Percentiles rank a stretch among this genome's conserved stretches.
Evolutionary conservation across 2,329 filamentous ascomycete species (phyloP).

Genomic region (Elsinoe australis): DNA sequence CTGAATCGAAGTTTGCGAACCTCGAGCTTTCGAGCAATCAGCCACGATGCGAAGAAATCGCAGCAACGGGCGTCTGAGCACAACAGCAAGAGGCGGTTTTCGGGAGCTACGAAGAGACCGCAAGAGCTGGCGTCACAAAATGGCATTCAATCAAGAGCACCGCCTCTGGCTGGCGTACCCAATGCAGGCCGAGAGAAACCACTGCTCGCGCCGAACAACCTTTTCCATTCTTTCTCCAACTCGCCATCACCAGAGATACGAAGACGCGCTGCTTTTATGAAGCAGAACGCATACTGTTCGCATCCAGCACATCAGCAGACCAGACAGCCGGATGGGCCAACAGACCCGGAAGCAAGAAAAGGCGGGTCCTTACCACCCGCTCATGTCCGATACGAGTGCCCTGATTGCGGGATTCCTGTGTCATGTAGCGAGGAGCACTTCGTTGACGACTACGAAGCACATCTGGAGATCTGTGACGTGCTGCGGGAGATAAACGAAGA

Average conservation of each 20-base stretch:
- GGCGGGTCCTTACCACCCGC: slow-evolving; percentile 58
- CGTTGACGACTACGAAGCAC: slow-evolving; percentile 89
- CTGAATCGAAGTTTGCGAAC: not conserved
- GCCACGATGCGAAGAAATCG: not conserved
- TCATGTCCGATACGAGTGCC: slow-evolving; percentile 89
- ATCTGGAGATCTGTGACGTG: slow-evolving; percentile 86
- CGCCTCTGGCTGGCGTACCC: not conserved
- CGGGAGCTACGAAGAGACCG: not conserved
- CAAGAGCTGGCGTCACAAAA: slow-evolving; percentile 1
- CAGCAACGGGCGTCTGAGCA: not conserved
- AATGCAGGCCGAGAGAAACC: slow-evolving; percentile 26
- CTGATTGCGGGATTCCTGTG: slow-evolving; percentile 88
- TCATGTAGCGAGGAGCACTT: slow-evolving; percentile 94
- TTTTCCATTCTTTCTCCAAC: slow-evolving; percentile 86
- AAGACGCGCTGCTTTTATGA: slow-evolving; percentile 80
- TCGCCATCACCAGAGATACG: slow-evolving; percentile 87
- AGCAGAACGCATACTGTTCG: slow-evolving; percentile 86
- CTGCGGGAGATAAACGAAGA: slow-evolving; percentile 94
- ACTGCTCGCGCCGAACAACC: slow-evolving; percentile 63
- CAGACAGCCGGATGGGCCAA: slow-evolving; percentile 56
- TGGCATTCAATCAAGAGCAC: not conserved
- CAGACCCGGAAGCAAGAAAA: slow-evolving; percentile 57
- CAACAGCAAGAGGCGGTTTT: not conserved
- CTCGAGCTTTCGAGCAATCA: not conserved
- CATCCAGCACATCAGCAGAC: slow-evolving; percentile 80